Evolutionary conservation across 1,284 basidiomycete genomes (phyloP).

Genomic region (Fomitopsis betulina): DNA sequence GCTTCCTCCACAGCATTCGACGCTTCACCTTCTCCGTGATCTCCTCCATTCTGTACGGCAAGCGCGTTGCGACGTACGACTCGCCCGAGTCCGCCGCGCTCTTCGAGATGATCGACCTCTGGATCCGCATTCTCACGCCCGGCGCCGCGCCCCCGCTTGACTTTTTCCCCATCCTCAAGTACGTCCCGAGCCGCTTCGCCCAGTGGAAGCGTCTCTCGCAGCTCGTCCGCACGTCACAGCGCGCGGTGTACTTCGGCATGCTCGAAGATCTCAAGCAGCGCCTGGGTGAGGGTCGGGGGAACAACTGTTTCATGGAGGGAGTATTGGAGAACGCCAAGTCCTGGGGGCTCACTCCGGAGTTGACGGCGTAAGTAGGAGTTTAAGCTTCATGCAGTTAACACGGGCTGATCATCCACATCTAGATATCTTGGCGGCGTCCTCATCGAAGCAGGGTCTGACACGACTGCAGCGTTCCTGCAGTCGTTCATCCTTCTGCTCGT

Average conservation of each 20-base stretch:
- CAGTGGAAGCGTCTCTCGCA: conserved; percentile 27
- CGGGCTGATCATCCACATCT: neutral
- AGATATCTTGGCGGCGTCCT: neutral
- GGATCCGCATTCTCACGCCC: conserved; percentile 23
- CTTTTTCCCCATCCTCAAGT: conserved; percentile 29
- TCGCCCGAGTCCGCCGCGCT: conserved; percentile 21
- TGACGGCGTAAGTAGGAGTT: conserved; percentile 6
- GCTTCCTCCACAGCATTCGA: conserved; percentile 23
- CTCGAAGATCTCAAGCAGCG: conserved; percentile 10
- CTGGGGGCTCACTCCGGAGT: conserved; percentile 5
- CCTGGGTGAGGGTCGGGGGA: conserved; percentile 2
- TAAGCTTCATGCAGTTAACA: neutral
- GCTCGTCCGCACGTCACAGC: conserved; percentile 20
- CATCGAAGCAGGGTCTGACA: neutral
- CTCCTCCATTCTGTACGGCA: conserved; percentile 27
- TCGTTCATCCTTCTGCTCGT: neutral
- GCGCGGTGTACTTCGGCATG: conserved; percentile 19
- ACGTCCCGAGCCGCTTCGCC: conserved; percentile 30
- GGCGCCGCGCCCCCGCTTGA: conserved; percentile 32
- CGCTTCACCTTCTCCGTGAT: conserved; percentile 26
- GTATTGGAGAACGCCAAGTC: conserved; percentile 5
- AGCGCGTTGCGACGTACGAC: conserved; percentile 24
- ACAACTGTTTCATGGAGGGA: conserved; percentile 13
- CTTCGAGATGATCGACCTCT: conserved; percentile 22
- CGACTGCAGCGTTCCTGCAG: neutral